Base-by-base conservation (phyloP, 208 protist species). In the Porcisia hertigi region DNA sequence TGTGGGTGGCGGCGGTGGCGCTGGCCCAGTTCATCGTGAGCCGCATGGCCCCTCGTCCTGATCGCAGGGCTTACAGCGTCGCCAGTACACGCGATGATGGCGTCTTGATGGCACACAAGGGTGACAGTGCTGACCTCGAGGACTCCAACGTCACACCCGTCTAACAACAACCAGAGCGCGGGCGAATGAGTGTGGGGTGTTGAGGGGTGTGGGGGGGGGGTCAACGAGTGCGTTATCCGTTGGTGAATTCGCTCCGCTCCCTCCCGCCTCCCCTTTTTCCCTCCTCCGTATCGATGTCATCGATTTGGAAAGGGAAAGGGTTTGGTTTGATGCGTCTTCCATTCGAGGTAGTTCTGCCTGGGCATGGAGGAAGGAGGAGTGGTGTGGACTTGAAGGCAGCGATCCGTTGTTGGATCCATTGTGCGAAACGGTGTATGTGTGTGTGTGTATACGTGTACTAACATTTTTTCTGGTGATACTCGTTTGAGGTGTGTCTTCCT, bases 1-100 rank as follows among this genome's bases (percentile, higher is more conserved):
- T 79, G 69, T 79, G 75, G 75, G 62, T 79, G 11, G 52, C 73
- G 60, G 75, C 75, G 5, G 52, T 79, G 20, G 75, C 75, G 18
- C 69, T 79, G 43, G 63, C 75, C 58, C 75, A 79, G 60, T 69
- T 30, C 69, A 79, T 79, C 39, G 69, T 54, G 23, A 18, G n/a
- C 20, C 67, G 75, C 18, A 45, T 71, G 23, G 47, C 47, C 20
- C 60, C 64, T 41, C 20, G 54, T 49, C 36, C 41, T 6, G 49
- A 70, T 30, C 9, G 20, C 67, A 36, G 6, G 39, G 54, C 47
- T 23, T 11, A 20, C 20, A 20, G 18, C 30, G 36, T 5, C 7
- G 34, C 30, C 12, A 58, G 9, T 16, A 12, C 47, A 3, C 7
- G 20, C 4, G 23, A 2, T 12, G n/a, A 8, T 23, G 11, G n/a